phyloP scores from a whole-genome alignment of 148 eudicot species.

The Simmondsia chinensis region DNA sequence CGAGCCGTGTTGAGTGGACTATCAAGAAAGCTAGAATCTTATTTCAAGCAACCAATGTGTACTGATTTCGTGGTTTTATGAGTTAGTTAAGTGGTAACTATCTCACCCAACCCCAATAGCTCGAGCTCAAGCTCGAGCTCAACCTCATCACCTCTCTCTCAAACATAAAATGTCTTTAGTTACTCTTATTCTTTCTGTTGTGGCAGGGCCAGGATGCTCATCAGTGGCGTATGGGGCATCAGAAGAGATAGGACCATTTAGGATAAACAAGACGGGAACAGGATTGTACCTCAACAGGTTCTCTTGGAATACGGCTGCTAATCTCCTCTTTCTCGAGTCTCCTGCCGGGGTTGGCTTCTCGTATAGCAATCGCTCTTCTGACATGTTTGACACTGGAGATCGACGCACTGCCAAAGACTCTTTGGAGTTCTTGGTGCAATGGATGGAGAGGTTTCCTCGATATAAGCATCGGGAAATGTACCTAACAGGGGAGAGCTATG shows the following conservation, averaged over 20 bases:
- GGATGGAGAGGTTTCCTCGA: slow-evolving; percentile 83
- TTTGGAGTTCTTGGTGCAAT: slow-evolving; percentile 49
- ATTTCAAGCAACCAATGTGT: no score
- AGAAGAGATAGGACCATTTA: slow-evolving; percentile 89
- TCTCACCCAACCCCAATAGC: no score
- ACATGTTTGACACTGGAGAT: slow-evolving; percentile 72
- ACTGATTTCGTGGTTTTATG: no score
- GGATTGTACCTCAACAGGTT: slow-evolving; percentile 67
- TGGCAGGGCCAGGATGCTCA: slow-evolving; percentile 95
- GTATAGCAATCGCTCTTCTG: slow-evolving; percentile 62
- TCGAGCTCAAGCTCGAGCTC: no score
- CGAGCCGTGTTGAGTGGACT: no score
- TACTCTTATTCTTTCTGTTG: no score
- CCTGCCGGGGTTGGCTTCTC: slow-evolving; percentile 99
- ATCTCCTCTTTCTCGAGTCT: slow-evolving; percentile 78
- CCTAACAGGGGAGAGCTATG: slow-evolving; percentile 84
- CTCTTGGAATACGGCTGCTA: slow-evolving; percentile 76
- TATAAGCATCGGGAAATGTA: slow-evolving; percentile 58
- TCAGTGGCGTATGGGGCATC: slow-evolving; percentile 97
- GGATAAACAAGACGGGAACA: slow-evolving; percentile 45
- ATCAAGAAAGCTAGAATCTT: no score
- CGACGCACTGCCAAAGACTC: slow-evolving; percentile 77
- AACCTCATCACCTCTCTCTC: no score
- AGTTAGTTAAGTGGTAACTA: no score
- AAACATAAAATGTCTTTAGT: no score